phyloP scores from a whole-genome alignment of 2,329 filamentous ascomycete species.

The Chrysoporthe deuterocubensis region DNA sequence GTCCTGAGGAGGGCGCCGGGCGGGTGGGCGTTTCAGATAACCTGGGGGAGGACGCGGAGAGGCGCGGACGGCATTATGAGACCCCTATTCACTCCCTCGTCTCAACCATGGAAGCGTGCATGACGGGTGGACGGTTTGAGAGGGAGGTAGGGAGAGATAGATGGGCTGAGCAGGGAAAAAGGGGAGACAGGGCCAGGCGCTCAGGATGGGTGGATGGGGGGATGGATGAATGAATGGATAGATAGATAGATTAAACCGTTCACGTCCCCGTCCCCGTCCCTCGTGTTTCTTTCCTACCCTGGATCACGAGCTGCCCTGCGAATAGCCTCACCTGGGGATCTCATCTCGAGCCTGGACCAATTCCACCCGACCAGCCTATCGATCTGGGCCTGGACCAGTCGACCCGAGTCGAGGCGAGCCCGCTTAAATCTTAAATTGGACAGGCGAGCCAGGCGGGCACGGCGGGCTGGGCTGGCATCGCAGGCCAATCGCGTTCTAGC shows the following conservation, averaged over 20 bases:
- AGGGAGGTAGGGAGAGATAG: neutral
- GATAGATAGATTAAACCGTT: neutral
- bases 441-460: neutral
- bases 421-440: slow-evolving; percentile 7
- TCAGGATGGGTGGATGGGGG: neutral
- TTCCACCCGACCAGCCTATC: too few species aligned
- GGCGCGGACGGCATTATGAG: slow-evolving; percentile 15
- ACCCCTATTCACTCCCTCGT: slow-evolving; percentile 15
- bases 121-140: neutral
- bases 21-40: slow-evolving; percentile 19
- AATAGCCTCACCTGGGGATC: slow-evolving; percentile 3
- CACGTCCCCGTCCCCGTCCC: neutral
- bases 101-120: neutral
- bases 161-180: slow-evolving; percentile 17
- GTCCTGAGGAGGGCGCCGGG: neutral
- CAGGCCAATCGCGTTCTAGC: neutral
- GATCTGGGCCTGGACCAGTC: neutral
- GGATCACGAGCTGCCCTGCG: neutral
- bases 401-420: neutral
- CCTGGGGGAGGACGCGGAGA: slow-evolving; percentile 8
- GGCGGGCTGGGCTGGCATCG: neutral
- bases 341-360: neutral
- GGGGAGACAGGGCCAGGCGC: slow-evolving; percentile 7
- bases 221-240: neutral
- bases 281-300: neutral